phyloP scores from a whole-genome alignment of 371 early-diverging fungal genomes.

The Mortierella sp. region DNA sequence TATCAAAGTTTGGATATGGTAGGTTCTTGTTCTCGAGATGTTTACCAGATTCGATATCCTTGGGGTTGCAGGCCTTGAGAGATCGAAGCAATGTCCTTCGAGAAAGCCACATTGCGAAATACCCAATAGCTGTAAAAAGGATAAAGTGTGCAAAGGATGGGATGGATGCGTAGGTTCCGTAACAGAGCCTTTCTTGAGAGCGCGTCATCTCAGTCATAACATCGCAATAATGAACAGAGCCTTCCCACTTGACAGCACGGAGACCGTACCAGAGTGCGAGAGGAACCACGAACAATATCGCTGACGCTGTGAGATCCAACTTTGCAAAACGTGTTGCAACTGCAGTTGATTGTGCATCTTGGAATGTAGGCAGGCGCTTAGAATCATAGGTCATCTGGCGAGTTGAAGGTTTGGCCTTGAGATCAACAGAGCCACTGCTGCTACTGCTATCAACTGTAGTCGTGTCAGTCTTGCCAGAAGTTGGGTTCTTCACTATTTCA shows the following conservation, averaged over 20 bases:
- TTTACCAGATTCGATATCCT: constrained; percentile 34
- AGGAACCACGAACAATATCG: constrained; percentile 34
- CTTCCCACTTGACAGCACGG: constrained; percentile 44
- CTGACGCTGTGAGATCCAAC: constrained; percentile 18
- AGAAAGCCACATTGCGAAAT: constrained; percentile 29
- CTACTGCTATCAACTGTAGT: too few relatives aligned
- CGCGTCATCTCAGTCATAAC: constrained; percentile 25
- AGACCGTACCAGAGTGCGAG: constrained; percentile 34
- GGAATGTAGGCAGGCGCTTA: constrained; percentile 44
- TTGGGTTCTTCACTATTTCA: neutral
- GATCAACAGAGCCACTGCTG: neutral
- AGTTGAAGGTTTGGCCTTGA: constrained; percentile 5
- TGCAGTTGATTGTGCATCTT: constrained; percentile 28
- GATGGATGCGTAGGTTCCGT: constrained; percentile 29
- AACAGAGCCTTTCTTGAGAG: constrained; percentile 31
- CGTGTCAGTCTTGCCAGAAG: constrained; percentile 3
- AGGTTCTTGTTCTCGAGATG: constrained; percentile 11
- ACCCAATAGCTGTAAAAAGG: constrained; percentile 26
- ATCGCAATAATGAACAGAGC: constrained; percentile 23
- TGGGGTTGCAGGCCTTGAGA: constrained; percentile 13
- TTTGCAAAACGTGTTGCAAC: constrained; percentile 27
- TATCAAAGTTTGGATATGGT: constrained; percentile 30
- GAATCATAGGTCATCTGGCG: constrained; percentile 32
- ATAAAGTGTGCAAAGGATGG: constrained; percentile 22
- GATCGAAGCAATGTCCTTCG: constrained; percentile 26